phyloP scores from a whole-genome alignment of 2,329 filamentous ascomycete species.

The Coniochaeta sp. region DNA sequence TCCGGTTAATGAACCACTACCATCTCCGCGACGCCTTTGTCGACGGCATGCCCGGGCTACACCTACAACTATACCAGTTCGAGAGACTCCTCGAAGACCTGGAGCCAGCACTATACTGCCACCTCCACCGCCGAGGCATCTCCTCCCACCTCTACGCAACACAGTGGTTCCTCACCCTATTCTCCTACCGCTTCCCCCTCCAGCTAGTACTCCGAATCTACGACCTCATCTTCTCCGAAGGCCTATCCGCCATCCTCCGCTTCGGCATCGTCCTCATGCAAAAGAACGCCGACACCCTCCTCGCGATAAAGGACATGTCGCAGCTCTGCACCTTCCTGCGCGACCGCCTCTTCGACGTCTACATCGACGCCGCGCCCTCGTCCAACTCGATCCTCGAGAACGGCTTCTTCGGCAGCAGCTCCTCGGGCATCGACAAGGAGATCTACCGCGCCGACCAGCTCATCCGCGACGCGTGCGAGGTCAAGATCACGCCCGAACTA shows the following conservation, averaged over 20 bases:
- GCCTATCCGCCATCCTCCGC: slow-evolving; percentile 84
- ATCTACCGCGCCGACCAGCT: slow-evolving; percentile 92
- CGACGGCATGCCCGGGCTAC: slow-evolving; percentile 92
- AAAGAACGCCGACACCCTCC: slow-evolving; percentile 73
- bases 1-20: slow-evolving; percentile 95
- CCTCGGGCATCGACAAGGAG: slow-evolving; percentile 85
- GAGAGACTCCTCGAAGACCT: slow-evolving; percentile 89
- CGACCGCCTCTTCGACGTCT: slow-evolving; percentile 90
- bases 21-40: slow-evolving; percentile 87
- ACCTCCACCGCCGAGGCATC: slow-evolving; percentile 81
- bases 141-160: slow-evolving; percentile 92
- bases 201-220: slow-evolving; percentile 96
- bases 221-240: slow-evolving; percentile 89
- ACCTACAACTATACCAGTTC: slow-evolving; percentile 90
- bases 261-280: slow-evolving; percentile 96
- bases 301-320: slow-evolving; percentile 86
- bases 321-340: slow-evolving; percentile 85
- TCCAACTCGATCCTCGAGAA: slow-evolving; percentile 91
- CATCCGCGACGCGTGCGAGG: slow-evolving; percentile 83
- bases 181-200: slow-evolving; percentile 93
- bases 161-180: slow-evolving; percentile 98
- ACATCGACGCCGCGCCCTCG: slow-evolving; percentile 90
- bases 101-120: slow-evolving; percentile 90
- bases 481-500: slow-evolving; percentile 77
- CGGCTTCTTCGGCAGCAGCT: slow-evolving; percentile 92